phyloP scores from a whole-genome alignment of 2,329 filamentous ascomycete genomes.

The Dissoconium aciculare region DNA sequence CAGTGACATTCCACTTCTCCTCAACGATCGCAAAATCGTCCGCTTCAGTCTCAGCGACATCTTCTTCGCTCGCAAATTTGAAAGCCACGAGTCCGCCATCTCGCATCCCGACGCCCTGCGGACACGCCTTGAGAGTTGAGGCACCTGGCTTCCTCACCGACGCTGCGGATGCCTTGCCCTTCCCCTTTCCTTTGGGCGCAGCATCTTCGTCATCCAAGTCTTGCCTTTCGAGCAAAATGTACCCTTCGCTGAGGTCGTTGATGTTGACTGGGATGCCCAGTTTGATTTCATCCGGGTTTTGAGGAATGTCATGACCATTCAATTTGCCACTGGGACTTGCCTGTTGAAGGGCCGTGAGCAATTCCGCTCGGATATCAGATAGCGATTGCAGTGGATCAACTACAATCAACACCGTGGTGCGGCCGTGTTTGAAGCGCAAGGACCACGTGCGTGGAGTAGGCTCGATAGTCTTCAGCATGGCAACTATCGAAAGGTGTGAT shows the following conservation, averaged over 20 bases:
- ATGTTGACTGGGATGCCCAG: conserved; percentile 29
- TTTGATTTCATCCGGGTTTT: conserved; percentile 25
- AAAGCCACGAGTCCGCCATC: conserved; percentile 24
- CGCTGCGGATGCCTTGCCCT: conserved; percentile 23
- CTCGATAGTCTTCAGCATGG: conserved; percentile 9
- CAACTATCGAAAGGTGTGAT: conserved; percentile 3
- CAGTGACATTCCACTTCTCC: conserved; percentile 22
- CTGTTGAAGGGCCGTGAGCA: conserved; percentile 29
- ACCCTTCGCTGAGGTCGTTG: conserved; percentile 28
- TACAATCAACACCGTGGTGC: conserved; percentile 34
- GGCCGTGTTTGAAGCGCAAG: conserved; percentile 33
- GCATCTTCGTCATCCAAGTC: conserved; percentile 10
- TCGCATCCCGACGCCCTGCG: conserved; percentile 22
- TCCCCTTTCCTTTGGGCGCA: conserved; percentile 26
- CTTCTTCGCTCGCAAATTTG: conserved; percentile 17
- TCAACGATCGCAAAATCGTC: conserved; percentile 8
- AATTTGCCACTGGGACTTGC: conserved; percentile 24
- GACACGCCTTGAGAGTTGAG: conserved; percentile 23
- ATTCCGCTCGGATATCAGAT: conserved; percentile 26
- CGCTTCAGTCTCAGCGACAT: conserved; percentile 7
- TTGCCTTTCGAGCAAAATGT: conserved; percentile 21
- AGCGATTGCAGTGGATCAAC: conserved; percentile 30
- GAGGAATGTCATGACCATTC: conserved; percentile 26
- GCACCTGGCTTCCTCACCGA: conserved; percentile 19
- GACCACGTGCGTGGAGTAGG: conserved; percentile 25